Evolutionary conservation across 2,329 filamentous ascomycete genomes (phyloP).

Genomic region (Fusarium kyushuense): DNA sequence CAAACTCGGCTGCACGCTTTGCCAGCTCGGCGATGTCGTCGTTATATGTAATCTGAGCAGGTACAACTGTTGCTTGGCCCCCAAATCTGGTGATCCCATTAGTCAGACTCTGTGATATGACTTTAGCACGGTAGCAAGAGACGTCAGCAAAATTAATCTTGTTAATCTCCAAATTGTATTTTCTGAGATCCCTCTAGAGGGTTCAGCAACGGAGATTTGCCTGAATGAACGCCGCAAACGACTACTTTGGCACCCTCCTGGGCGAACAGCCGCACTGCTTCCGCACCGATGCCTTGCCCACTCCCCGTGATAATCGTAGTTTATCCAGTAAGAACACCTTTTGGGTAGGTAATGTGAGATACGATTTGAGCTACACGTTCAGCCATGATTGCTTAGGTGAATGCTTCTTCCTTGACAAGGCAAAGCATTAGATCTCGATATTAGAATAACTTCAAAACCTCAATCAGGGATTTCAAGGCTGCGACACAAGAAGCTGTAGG

Average conservation of each 20-base stretch:
- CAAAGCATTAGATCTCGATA: accelerated
- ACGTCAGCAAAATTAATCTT: neutral
- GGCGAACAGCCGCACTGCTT: neutral
- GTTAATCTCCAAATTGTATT: neutral
- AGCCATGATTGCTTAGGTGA: neutral
- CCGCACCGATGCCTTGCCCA: neutral
- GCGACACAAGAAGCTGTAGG: neutral
- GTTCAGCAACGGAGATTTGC: neutral
- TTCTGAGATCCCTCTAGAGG: too few species aligned
- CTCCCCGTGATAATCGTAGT: conserved; percentile 2
- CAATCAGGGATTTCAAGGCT: accelerated
- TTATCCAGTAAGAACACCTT: neutral
- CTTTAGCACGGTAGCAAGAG: neutral
- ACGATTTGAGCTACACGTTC: conserved; percentile 5
- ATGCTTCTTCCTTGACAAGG: neutral
- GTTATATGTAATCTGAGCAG: neutral
- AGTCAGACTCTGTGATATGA: neutral
- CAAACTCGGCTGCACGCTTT: neutral
- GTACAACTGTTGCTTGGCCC: neutral
- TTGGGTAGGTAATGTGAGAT: neutral
- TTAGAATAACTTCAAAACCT: neutral
- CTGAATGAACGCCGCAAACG: conserved; percentile 1
- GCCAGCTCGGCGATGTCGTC: neutral
- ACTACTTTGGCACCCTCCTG: conserved; percentile 1
- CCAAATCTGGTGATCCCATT: neutral